These are phyloP conservation scores for Monilinia polystroma DNA, from an alignment of 2,329 filamentous ascomycete species.

Conservation along the genomic window DNA sequence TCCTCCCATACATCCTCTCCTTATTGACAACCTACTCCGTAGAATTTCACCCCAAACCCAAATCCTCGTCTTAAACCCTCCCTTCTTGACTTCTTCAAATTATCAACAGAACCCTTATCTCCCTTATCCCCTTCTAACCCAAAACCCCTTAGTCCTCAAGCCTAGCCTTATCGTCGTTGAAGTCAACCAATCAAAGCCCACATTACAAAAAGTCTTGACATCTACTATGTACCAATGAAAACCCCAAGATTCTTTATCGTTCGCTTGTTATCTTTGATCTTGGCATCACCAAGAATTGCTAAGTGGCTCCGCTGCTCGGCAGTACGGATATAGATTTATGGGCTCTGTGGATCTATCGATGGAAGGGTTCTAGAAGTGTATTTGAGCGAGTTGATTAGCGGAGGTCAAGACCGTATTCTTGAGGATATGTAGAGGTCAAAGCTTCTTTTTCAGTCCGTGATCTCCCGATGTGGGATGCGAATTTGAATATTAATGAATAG, in stretches of 20 bases:
- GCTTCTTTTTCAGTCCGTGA: background rate
- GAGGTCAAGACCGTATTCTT: too few relatives aligned
- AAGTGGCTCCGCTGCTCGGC: conserved; percentile 11
- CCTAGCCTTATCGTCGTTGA: conserved; percentile 18
- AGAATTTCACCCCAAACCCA: too few relatives aligned
- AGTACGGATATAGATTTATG: conserved; percentile 2
- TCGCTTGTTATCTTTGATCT: too few relatives aligned
- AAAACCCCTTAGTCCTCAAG: background rate
- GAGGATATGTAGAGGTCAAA: background rate
- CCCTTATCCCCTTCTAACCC: background rate
- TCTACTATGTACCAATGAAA: background rate
- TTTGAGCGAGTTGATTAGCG: background rate
- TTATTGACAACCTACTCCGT: too few relatives aligned
- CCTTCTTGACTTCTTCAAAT: conserved; percentile 14
- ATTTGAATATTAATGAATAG: too few relatives aligned
- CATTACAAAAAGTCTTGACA: conserved; percentile 13
- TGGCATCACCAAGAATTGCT: too few relatives aligned
- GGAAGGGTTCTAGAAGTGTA: conserved; percentile 3
- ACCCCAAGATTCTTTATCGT: too few relatives aligned
- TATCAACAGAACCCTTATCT: conserved; percentile 19
- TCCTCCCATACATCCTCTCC: too few relatives aligned
- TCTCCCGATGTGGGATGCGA: background rate
- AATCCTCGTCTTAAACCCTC: background rate
- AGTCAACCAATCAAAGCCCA: background rate
- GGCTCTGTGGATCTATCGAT: background rate